Evolutionary conservation across 148 eudicot species (phyloP).

Genomic region (Talinum fruticosum): DNA sequence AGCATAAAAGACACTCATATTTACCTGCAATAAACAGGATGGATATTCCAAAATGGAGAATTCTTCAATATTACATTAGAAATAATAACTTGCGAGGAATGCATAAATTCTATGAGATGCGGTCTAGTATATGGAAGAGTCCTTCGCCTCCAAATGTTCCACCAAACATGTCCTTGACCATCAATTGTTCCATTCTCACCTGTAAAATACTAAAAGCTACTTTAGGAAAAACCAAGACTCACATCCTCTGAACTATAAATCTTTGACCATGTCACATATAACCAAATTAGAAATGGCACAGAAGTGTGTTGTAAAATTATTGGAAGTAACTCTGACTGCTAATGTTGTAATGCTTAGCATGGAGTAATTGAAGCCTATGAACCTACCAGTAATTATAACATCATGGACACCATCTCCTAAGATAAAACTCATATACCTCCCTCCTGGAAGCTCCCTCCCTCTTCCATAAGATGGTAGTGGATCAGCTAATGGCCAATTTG

Average conservation of each 20-base stretch:
- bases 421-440: conserved; percentile 84
- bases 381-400: conserved; percentile 86
- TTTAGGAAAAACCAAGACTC: not conserved
- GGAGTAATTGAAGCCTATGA: not conserved
- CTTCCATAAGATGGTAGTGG: conserved; percentile 97
- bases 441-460: conserved; percentile 90
- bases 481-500: conserved; percentile 74
- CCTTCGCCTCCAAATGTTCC: conserved; percentile 91
- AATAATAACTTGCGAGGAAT: conserved; percentile 64
- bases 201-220: conserved; percentile 22
- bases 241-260: not conserved
- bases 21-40: conserved; percentile 98
- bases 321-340: not conserved
- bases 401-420: conserved; percentile 83
- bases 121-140: conserved; percentile 83
- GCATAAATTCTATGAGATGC: conserved; percentile 75
- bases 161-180: conserved; percentile 97
- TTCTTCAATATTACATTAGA: conserved; percentile 83
- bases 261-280: not conserved
- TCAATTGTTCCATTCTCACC: conserved; percentile 98
- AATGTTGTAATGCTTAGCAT: not conserved
- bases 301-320: not conserved
- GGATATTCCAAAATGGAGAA: conserved; percentile 96
- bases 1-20: conserved; percentile 4
- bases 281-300: not conserved